Evolutionary conservation across 208 protist genomes (phyloP).

Genomic region (Novymonas esmeraldas): DNA sequence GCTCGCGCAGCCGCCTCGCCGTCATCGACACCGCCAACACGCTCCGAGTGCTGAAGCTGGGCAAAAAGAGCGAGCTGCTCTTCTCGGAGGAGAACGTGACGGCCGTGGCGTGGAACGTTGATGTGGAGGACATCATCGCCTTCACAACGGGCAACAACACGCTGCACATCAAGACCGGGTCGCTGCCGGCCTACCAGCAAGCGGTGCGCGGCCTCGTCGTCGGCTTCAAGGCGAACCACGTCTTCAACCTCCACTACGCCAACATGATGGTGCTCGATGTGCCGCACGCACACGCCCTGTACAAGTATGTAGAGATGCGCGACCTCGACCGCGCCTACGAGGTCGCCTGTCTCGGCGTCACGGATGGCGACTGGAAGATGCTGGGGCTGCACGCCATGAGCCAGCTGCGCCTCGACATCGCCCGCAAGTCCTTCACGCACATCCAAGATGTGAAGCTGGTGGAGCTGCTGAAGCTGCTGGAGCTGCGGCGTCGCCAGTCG

Average conservation of each 20-base stretch:
- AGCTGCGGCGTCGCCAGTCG: slow-evolving; percentile 67
- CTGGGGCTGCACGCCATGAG: slow-evolving; percentile 93
- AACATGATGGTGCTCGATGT: slow-evolving; percentile 93
- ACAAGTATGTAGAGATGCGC: slow-evolving; percentile 92
- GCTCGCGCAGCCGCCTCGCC: slow-evolving; percentile 88
- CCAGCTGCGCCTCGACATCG: slow-evolving; percentile 90
- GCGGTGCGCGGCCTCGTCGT: slow-evolving; percentile 94
- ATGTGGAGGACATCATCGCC: slow-evolving; percentile 96
- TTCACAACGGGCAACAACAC: slow-evolving; percentile 83
- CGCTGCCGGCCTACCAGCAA: slow-evolving; percentile 94
- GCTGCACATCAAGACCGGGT: slow-evolving; percentile 94
- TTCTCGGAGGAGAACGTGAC: slow-evolving; percentile 90
- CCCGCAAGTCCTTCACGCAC: slow-evolving; percentile 92
- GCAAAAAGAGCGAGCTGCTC: slow-evolving; percentile 84
- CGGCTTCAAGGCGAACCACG: slow-evolving; percentile 94
- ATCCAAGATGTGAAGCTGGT: slow-evolving; percentile 93
- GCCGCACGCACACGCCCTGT: slow-evolving; percentile 90
- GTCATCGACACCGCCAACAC: slow-evolving; percentile 92
- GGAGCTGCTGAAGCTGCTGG: slow-evolving; percentile 91
- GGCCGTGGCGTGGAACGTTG: slow-evolving; percentile 94
- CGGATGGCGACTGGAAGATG: slow-evolving; percentile 94
- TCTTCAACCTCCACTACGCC: slow-evolving; percentile 93
- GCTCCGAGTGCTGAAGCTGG: slow-evolving; percentile 90
- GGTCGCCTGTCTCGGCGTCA: slow-evolving; percentile 95
- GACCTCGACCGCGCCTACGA: slow-evolving; percentile 91